phyloP scores from a whole-genome alignment of 2,329 filamentous ascomycete genomes.

The Botryotinia convoluta region DNA sequence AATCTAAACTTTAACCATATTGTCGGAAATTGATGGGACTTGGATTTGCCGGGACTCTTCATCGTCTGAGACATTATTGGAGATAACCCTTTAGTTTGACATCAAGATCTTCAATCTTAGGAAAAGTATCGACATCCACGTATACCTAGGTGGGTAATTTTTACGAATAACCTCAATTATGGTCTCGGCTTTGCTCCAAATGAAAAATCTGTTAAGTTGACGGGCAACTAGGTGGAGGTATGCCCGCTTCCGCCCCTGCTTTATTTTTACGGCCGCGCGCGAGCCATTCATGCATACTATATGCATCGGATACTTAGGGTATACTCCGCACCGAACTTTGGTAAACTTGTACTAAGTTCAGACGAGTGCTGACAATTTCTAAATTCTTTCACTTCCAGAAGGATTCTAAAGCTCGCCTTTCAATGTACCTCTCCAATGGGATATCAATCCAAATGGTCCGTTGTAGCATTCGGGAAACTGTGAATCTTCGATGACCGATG shows the following conservation, averaged over 20 bases:
- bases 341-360: not conserved
- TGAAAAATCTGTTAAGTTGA: not conserved
- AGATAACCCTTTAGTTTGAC: not conserved
- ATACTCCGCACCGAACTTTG: conserved; percentile 9
- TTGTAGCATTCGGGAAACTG: not conserved
- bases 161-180: not conserved
- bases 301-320: conserved; percentile 2
- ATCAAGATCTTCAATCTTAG: not conserved
- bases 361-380: conserved; percentile 18
- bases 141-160: not conserved
- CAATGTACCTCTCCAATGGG: not conserved
- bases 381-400: conserved; percentile 1
- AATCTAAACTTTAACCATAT: conserved; percentile 21
- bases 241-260: conserved; percentile 10
- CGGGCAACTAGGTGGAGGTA: conserved; percentile 2
- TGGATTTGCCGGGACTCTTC: conserved; percentile 1
- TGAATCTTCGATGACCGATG: not conserved
- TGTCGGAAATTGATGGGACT: conserved; percentile 17
- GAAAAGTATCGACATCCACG: not conserved
- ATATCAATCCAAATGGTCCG: not conserved
- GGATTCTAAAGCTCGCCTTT: conserved; percentile 4
- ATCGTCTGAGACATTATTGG: not conserved
- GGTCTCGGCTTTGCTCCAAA: not conserved
- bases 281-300: conserved; percentile 6
- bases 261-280: not conserved